A percentile compares a stretch with the other conserved stretches of the same genome.
Conservation (phyloP, 108 stramenopile genomes). For the Schizochytrium sp. region DNA sequence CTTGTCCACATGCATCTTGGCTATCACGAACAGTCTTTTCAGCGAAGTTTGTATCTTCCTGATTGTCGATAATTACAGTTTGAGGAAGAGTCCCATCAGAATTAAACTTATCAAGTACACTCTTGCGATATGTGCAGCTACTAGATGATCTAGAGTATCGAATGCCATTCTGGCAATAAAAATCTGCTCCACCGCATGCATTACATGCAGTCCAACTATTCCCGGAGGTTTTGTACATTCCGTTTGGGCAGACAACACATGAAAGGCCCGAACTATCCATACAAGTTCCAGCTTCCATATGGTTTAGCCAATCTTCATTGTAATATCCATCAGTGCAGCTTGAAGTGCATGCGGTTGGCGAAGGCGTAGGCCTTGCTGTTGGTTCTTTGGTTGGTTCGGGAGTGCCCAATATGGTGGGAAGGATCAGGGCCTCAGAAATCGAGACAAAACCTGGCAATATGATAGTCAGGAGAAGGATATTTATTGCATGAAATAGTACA, state of each 20-base stretch:
- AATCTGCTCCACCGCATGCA: not conserved
- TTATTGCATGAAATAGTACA: no score
- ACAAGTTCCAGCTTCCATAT: not conserved
- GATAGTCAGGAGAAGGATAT: no score
- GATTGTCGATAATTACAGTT: not conserved
- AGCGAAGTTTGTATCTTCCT: not conserved
- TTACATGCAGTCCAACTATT: conserved; percentile 51
- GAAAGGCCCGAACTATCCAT: not conserved
- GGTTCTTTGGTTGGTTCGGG: not conserved
- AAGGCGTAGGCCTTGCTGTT: not conserved
- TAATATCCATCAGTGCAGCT: conserved; percentile 11
- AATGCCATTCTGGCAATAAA: conserved; percentile 48
- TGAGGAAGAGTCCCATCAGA: not conserved
- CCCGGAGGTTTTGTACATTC: conserved; percentile 29
- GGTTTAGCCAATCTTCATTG: conserved; percentile 18
- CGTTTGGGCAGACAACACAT: conserved; percentile 6
- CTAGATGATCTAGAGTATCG: not conserved
- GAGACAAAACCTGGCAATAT: not conserved
- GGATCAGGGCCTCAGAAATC: not conserved
- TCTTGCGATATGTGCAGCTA: conserved; percentile 18
- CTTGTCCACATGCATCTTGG: not conserved
- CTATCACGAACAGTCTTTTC: not conserved
- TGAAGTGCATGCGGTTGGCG: not conserved
- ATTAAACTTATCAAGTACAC: not conserved
- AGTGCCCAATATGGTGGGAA: not conserved